Evolutionary conservation across 495 filamentous ascomycete genomes (phyloP).

Genomic region (Neurospora sp.): DNA sequence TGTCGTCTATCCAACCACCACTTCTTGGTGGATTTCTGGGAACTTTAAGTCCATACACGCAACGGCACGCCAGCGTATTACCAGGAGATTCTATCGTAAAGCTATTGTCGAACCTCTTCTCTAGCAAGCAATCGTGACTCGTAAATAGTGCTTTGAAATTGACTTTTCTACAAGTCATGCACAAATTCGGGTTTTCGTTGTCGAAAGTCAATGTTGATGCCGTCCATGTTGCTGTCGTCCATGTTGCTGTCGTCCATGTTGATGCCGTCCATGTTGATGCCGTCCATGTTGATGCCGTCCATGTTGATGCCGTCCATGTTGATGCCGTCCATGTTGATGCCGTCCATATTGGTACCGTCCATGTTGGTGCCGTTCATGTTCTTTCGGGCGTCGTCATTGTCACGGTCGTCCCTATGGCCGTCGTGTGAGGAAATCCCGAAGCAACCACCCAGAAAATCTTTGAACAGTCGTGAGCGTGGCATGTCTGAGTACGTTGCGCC

Average conservation of each 20-base stretch:
- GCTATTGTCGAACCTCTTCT: not conserved
- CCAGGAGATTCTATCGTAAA: accelerated
- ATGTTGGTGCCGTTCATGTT: not conserved
- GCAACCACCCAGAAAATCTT: not conserved
- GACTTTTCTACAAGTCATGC: not conserved
- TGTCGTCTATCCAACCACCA: too few relatives aligned
- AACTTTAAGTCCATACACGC: too few relatives aligned
- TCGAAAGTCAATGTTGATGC: not conserved
- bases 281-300: too few relatives aligned
- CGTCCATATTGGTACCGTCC: too few relatives aligned
- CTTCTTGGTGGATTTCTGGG: not conserved
- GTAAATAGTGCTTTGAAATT: not conserved
- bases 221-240: too few relatives aligned
- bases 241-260: not conserved
- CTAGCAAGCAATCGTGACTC: too few relatives aligned
- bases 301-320: too few relatives aligned
- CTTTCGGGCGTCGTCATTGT: not conserved
- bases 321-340: too few relatives aligned
- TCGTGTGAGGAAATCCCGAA: not conserved
- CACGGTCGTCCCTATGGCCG: not conserved
- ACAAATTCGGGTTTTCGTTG: not conserved
- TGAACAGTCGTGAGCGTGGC: not conserved
- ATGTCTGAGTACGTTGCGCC: not conserved
- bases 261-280: too few relatives aligned
- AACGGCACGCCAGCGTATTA: not conserved